phyloP scores from a whole-genome alignment of 805 yeast species.

The Schizosaccharomyces japonicus region DNA sequence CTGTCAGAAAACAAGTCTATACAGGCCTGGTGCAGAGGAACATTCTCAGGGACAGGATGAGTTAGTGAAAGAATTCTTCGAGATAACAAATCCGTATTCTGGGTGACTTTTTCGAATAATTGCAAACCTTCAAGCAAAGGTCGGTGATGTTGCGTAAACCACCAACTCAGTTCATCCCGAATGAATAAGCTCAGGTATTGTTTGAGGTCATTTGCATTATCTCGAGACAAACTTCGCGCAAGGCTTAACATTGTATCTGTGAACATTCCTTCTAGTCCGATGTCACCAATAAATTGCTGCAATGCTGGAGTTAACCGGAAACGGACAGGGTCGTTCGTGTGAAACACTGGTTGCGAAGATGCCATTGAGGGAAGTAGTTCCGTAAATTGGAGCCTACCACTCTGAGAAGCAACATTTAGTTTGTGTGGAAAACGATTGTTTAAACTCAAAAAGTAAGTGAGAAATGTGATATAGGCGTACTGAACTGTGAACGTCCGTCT shows the following conservation, averaged over 20 bases:
- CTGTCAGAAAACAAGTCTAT: conserved; percentile 82
- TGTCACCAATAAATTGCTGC: conserved; percentile 79
- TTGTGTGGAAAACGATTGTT: conserved; percentile 84
- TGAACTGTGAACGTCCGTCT: conserved; percentile 85
- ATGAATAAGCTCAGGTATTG: conserved; percentile 83
- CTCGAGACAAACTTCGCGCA: conserved; percentile 69
- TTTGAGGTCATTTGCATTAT: conserved; percentile 78
- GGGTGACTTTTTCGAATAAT: conserved; percentile 61
- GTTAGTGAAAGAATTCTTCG: conserved; percentile 61
- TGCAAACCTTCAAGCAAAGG: conserved; percentile 66
- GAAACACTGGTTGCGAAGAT: conserved; percentile 60
- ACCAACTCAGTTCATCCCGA: conserved; percentile 67
- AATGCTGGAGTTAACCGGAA: conserved; percentile 90
- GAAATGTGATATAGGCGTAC: conserved; percentile 76
- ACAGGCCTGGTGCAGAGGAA: conserved; percentile 68
- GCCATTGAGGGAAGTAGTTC: conserved; percentile 64
- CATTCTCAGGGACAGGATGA: conserved; percentile 31
- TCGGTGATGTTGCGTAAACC: conserved; percentile 71
- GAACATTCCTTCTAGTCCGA: conserved; percentile 77
- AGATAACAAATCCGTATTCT: conserved; percentile 64
- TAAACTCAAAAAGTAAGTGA: conserved; percentile 85
- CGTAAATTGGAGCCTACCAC: conserved; percentile 79
- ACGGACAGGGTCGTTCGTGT: conserved; percentile 81
- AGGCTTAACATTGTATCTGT: conserved; percentile 65
- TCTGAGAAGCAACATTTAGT: conserved; percentile 52